Evolutionary conservation across 2,329 filamentous ascomycete species (phyloP).

Genomic region (Colletotrichum cuscutae): DNA sequence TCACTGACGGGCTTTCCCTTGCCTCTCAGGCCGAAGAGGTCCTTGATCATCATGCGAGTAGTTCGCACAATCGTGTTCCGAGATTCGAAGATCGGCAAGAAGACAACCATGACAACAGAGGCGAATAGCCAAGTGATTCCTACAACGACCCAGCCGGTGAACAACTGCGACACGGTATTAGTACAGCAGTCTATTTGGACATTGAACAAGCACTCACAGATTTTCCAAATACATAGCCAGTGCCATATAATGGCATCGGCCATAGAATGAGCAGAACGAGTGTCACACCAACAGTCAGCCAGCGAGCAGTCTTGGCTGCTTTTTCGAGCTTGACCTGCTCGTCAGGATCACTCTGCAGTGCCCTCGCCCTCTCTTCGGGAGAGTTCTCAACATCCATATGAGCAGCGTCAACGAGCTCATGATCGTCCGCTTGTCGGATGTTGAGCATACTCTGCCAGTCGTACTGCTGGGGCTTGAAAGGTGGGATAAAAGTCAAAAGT

Average conservation of each 20-base stretch:
- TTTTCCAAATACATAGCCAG: slow-evolving; percentile 42
- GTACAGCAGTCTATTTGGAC: background rate
- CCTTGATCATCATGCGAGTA: slow-evolving; percentile 29
- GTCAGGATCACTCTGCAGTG: slow-evolving; percentile 41
- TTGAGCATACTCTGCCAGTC: slow-evolving; percentile 81
- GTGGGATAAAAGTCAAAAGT: slow-evolving; percentile 67
- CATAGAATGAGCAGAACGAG: slow-evolving; percentile 53
- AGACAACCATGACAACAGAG: slow-evolving; percentile 33
- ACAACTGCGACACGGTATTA: slow-evolving; percentile 61
- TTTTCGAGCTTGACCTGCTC: slow-evolving; percentile 55
- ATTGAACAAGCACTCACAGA: background rate
- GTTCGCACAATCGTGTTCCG: slow-evolving; percentile 30
- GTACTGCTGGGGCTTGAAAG: slow-evolving; percentile 67
- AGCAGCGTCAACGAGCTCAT: slow-evolving; percentile 70
- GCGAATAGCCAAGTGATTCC: slow-evolving; percentile 78
- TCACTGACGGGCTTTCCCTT: background rate
- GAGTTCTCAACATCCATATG: slow-evolving; percentile 73
- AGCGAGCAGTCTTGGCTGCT: slow-evolving; percentile 55
- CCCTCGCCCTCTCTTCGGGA: slow-evolving; percentile 55
- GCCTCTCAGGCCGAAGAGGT: slow-evolving; percentile 16
- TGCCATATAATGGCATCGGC: slow-evolving; percentile 44
- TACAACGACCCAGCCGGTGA: slow-evolving; percentile 78
- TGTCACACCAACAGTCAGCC: slow-evolving; percentile 68
- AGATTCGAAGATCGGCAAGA: slow-evolving; percentile 34
- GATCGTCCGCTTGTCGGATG: slow-evolving; percentile 79